A percentile compares a stretch with the other conserved stretches of the same genome.
These are phyloP conservation scores for Ophiostoma piceae DNA, from an alignment of 2,329 filamentous ascomycete genomes.

Conservation along the genomic window DNA sequence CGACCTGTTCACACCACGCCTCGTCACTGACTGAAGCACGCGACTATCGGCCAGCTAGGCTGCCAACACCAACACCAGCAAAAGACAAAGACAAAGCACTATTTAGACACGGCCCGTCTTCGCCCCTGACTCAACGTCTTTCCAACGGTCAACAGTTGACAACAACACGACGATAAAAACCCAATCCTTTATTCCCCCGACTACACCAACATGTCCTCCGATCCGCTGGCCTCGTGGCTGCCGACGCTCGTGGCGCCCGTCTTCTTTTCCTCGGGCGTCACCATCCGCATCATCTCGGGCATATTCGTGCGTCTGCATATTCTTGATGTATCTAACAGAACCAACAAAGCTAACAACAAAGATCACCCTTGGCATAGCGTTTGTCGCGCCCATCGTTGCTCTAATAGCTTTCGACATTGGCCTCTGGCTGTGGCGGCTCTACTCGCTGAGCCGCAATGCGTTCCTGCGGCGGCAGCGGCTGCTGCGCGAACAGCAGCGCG, in stretches of 20 bases:
- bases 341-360: no score
- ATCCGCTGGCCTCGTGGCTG: slow-evolving; percentile 22
- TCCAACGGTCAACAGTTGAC: no score
- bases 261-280: slow-evolving; percentile 25
- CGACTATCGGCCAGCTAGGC: not conserved
- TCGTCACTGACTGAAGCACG: not conserved
- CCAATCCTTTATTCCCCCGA: no score
- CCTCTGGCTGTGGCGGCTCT: slow-evolving; percentile 50
- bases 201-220: slow-evolving; percentile 13
- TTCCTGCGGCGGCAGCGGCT: not conserved
- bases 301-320: slow-evolving; percentile 25
- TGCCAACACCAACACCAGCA: not conserved
- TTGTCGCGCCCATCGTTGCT: slow-evolving; percentile 44
- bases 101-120: not conserved
- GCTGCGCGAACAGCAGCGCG: slow-evolving; percentile 12
- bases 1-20: not conserved
- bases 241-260: slow-evolving; percentile 21
- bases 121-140: not conserved
- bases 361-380: slow-evolving; percentile 43
- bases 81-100: not conserved
- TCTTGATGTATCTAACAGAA: no score
- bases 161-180: no score
- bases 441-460: slow-evolving; percentile 28
- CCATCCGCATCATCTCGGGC: slow-evolving; percentile 26
- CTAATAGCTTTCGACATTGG: slow-evolving; percentile 48